phyloP scores from a whole-genome alignment of 2,329 filamentous ascomycete species.

The Clathrospora elynae region DNA sequence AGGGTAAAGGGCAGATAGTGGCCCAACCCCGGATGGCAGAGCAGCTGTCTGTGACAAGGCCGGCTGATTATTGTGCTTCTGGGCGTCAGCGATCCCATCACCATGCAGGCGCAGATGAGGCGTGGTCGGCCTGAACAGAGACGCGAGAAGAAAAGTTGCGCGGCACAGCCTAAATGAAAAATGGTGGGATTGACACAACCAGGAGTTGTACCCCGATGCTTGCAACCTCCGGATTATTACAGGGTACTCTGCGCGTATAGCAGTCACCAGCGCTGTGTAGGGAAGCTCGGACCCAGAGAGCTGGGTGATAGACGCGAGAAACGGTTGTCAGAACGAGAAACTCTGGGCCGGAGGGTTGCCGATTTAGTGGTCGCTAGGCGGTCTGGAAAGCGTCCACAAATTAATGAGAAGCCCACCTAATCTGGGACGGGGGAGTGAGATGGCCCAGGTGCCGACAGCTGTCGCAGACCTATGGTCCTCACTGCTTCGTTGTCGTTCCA shows the following conservation, averaged over 20 bases:
- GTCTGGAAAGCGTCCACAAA: slow-evolving; percentile 6
- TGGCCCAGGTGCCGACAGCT: slow-evolving; percentile 12
- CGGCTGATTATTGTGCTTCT: slow-evolving; percentile 23
- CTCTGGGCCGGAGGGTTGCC: slow-evolving; percentile 8
- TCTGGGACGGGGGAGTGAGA: slow-evolving; percentile 5
- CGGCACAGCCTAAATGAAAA: slow-evolving; percentile 2
- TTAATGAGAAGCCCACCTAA: slow-evolving; percentile 1
- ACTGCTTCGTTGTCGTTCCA: slow-evolving; percentile 7
- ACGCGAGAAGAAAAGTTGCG: slow-evolving; percentile 1
- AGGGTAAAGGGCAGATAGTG: slow-evolving; percentile 10
- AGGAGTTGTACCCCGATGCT: slow-evolving; percentile 1
- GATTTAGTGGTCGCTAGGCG: slow-evolving; percentile 7
- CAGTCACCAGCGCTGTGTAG: slow-evolving; percentile 4
- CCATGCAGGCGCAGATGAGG: slow-evolving; percentile 23
- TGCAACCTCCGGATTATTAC: slow-evolving; percentile 6
- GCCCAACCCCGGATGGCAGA: slow-evolving; percentile 17
- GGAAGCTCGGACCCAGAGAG: slow-evolving; percentile 15
- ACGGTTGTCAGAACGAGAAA: slow-evolving; percentile 8
- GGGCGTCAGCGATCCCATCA: slow-evolving; percentile 35
- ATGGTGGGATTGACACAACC: not conserved
- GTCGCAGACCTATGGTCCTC: slow-evolving; percentile 3
- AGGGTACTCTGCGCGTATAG: slow-evolving; percentile 7
- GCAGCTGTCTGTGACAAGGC: slow-evolving; percentile 31
- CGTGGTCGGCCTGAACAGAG: not conserved
- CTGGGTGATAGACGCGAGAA: slow-evolving; percentile 17